Evolutionary conservation across 2,329 filamentous ascomycete species (phyloP), one percentile per base, ranked within the genome.

Genomic region (Aspergillus fructus): DNA sequence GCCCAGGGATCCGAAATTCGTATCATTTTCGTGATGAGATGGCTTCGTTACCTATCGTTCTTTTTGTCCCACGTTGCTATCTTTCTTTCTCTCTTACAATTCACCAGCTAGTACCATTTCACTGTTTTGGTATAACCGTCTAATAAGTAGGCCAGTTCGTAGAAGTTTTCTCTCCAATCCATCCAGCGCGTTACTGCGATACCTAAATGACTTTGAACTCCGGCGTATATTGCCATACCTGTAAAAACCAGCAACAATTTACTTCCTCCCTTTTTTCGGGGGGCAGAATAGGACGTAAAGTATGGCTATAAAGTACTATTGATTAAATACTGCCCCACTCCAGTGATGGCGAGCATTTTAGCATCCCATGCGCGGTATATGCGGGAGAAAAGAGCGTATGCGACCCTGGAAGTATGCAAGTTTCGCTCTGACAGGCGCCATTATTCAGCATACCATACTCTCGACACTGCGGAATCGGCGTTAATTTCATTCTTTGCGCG

Each of bases 1-100:
- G 66, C 94, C 94, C 61, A 84, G 87, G 71, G 93, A 97, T 79
- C 92, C 93, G 61, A 97, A 97, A 79, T 96, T 96, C 71, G 92
- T 97, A 59, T 96, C 90, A 71, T 97, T 97, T 76, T 90, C 88
- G 59, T 89, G 71, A 82, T 33, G 37, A 50, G 39, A 17, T 49
- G 21, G 50, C 37, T 51, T 33, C 9, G 42, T 47, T 50, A 53
- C 30, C 39, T 23, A 56, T 40, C 5, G 33, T 41, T 59, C 27
- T 37, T 48, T 41, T 59, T 21, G 17, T 23, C 58, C 49, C 43
- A n/a, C 33, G 27, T 30, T 30, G 27, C 27, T 30, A 17, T 41
- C 30, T 49, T 15, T 27, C n/a, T 11, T 30, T 45, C 21, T 39
- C 39, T 24, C 21, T 19, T 37, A 11, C 6, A 23, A 23, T n/a